Evolutionary conservation across 139 green algal genomes (phyloP).

Genomic region (Chlorella sp.): DNA sequence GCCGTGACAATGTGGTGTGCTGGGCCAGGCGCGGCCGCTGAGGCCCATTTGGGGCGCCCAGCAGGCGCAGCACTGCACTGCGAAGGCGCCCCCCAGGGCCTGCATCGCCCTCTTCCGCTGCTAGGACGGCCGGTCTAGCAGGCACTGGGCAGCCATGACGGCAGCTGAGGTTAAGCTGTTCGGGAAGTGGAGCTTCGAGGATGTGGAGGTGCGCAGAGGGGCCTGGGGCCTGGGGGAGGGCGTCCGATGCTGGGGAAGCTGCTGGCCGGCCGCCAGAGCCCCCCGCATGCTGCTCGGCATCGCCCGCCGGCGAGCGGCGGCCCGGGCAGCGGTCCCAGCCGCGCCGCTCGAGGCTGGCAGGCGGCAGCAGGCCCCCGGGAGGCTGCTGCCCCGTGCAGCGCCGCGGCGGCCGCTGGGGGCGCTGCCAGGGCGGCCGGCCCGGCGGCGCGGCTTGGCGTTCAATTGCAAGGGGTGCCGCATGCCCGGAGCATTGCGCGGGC

Average conservation of each 20-base stretch:
- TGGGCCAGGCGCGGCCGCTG: neutral
- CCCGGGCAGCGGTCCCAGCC: neutral
- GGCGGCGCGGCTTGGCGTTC: too few relatives aligned
- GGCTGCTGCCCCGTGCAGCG: too few relatives aligned
- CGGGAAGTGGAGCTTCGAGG: slow-evolving; percentile 97
- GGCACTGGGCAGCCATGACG: neutral
- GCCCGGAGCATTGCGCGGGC: too few relatives aligned
- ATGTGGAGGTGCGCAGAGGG: slow-evolving; percentile 86
- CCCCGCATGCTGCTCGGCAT: neutral
- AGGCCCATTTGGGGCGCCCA: neutral
- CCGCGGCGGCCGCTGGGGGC: too few relatives aligned
- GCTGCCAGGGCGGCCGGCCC: too few relatives aligned
- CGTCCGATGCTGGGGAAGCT: too few relatives aligned
- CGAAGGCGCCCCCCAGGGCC: neutral
- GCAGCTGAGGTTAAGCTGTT: slow-evolving; percentile 85
- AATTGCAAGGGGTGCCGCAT: too few relatives aligned
- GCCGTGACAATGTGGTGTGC: too few relatives aligned
- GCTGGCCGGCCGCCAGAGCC: too few relatives aligned
- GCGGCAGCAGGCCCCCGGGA: neutral
- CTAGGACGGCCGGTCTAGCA: slow-evolving; percentile 4
- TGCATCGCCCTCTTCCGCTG: neutral
- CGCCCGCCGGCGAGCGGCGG: too few relatives aligned
- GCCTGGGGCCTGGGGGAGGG: too few relatives aligned
- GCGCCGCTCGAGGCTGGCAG: too few relatives aligned
- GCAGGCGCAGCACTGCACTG: neutral